These are phyloP conservation scores for Aquilaria yunnanensis DNA, from an alignment of 345 rosid species.

Conservation along the genomic window DNA sequence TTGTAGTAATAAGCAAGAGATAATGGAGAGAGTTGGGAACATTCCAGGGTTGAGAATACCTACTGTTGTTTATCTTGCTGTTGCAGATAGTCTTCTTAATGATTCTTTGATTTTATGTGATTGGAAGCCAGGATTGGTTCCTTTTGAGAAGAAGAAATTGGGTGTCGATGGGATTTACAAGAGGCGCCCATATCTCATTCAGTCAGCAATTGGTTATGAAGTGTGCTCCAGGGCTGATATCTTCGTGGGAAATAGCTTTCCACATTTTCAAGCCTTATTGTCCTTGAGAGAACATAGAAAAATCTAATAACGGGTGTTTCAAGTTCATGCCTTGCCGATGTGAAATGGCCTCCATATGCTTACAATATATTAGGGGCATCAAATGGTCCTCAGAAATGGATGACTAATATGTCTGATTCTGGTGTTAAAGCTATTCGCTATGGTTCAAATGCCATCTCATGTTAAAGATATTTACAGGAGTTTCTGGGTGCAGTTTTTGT, in stretches of 20 bases:
- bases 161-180: slow-evolving; percentile 61
- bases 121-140: slow-evolving; percentile 73
- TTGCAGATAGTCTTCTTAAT: slow-evolving; percentile 76
- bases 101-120: slow-evolving; percentile 64
- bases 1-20: slow-evolving; percentile 88
- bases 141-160: slow-evolving; percentile 83
- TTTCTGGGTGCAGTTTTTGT: background rate
- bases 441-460: slow-evolving; percentile 64
- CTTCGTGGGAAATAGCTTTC: slow-evolving; percentile 93
- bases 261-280: slow-evolving; percentile 90
- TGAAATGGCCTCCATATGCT: slow-evolving; percentile 82
- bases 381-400: slow-evolving; percentile 67
- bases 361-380: slow-evolving; percentile 69
- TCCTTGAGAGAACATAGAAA: slow-evolving; percentile 84
- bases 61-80: slow-evolving; percentile 71
- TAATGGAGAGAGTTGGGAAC: slow-evolving; percentile 68
- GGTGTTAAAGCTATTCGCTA: slow-evolving; percentile 78
- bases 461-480: slow-evolving; percentile 32
- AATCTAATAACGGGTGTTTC: slow-evolving; percentile 49
- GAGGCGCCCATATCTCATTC: slow-evolving; percentile 79
- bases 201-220: slow-evolving; percentile 94
- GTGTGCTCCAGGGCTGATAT: slow-evolving; percentile 83
- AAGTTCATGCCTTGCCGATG: slow-evolving; percentile 42
- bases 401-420: slow-evolving; percentile 77
- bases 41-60: slow-evolving; percentile 42